Base-by-base conservation (phyloP, 352 stramenopile species). In the Phytophthora europaea region DNA sequence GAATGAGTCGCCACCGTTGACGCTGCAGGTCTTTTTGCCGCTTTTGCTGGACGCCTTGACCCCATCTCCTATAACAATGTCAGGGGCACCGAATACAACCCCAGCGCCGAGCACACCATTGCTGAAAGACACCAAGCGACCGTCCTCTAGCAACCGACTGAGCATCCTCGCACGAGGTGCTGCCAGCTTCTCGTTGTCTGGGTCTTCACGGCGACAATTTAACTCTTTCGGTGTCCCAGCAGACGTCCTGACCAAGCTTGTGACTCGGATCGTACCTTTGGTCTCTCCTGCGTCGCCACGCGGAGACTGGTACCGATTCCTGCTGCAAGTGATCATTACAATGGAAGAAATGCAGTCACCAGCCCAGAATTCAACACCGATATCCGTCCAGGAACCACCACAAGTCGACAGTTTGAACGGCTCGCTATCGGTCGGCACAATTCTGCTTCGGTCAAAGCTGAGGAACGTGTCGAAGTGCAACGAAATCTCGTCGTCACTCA, bases 1-100 rank as follows among this genome's bases (percentile, higher is more conserved):
- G 6, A 55, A 65, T 5, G 10, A 33, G 18, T 73, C 71, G 5
- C 72, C 77, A 26, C 64, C 67, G 18, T 51, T 86, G 40, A 65
- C 65, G 45, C 65, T 86, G 28, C 67, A 79, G 16, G 45, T 76
- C 1, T 84, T 82, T 58, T 22, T 84, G 3, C 67, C 83, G 2
- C 72, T 88, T 12, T 77, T 83, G 26, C n/a, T 73, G 4, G 58
- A 51, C 16, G n/a, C 51, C 31, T n/a, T 76, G 26, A 10, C 36
- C 28, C 40, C 56, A 28, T 36, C 56, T 20, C 1, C 38, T 31
- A 15, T n/a, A 2, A 40, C 47, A 1, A 57, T 15, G 36, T 15
- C 51, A 23, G 51, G 47, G 12, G 9, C 15, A 5, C 12, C 51
- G 15, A 23, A 12, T 20, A 13, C 26, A 16, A 43, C 38, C 6